Conservation (phyloP, 805 yeast species). For the Cyberlindnera amylophila region DNA sequence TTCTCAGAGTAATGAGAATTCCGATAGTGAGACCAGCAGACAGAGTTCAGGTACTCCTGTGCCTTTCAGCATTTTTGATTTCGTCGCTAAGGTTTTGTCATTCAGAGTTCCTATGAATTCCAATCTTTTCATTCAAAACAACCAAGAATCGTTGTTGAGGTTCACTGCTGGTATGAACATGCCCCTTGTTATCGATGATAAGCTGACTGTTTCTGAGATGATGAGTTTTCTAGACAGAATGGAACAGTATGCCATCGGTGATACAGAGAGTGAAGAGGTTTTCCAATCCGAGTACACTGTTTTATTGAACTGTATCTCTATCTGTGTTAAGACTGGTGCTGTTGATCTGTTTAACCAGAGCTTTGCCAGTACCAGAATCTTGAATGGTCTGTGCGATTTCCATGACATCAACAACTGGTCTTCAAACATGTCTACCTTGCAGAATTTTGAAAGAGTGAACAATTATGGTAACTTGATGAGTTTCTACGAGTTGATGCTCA, state of each 20-base stretch:
- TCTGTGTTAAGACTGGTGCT: constrained; percentile 5
- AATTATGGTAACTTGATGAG: constrained; percentile 21
- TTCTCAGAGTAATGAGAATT: constrained; percentile 2
- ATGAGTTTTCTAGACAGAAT: constrained; percentile 7
- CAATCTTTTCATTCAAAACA: constrained; percentile 13
- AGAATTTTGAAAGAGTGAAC: constrained; percentile 14
- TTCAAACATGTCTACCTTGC: neutral
- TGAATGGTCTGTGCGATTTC: neutral
- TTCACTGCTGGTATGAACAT: neutral
- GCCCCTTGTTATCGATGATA: constrained; percentile 3
- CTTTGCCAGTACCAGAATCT: constrained; percentile 7
- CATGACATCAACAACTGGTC: constrained; percentile 11
- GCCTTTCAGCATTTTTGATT: constrained; percentile 6
- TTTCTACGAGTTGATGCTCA: constrained; percentile 18
- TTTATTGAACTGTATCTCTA: constrained; percentile 5
- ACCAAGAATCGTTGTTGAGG: constrained; percentile 7
- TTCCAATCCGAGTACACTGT: constrained; percentile 6
- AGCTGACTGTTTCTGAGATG: constrained; percentile 9
- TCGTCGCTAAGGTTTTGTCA: constrained; percentile 13
- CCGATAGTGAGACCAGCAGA: constrained; percentile 17
- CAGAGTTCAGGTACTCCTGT: constrained; percentile 1
- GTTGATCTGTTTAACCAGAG: constrained; percentile 7
- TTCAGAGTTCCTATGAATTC: neutral
- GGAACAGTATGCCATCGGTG: constrained; percentile 2
- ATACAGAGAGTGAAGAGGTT: neutral